Base-by-base conservation (phyloP, 2,329 filamentous ascomycete species). In the Pseudocercospora macadamiae region DNA sequence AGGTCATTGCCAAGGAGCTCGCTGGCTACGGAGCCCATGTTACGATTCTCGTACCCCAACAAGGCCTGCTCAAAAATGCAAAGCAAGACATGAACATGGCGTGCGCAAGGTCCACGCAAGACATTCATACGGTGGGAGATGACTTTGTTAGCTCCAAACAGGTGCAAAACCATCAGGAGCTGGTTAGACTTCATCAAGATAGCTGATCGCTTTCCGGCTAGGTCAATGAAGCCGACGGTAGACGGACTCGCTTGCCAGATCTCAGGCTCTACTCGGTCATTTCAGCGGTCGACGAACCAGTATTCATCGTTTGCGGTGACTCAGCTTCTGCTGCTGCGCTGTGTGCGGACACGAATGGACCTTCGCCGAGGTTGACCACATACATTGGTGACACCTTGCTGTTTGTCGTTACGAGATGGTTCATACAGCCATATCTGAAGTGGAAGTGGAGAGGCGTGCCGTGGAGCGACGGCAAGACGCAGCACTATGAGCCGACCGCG, bases 341-440 rank as follows among this genome's bases (percentile, higher is more conserved):
- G 44, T 47, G 18, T 47, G 14, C 44, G n/a, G 44, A n/a, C 44
- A 47, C 25, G 44, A 47, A n/a, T 4, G 44, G 44, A 21, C 44
- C 44, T n/a, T 47, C 44, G 25, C 44, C 44, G n/a, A 21, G 21
- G 25, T 19, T n/a, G 25, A 21, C 16, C 10, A 19, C 16, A 21
- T n/a, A 21, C 18, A 47, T 47, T 25, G 44, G n/a, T 19, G 44
- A 47, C 44, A 21, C 44, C n/a, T n/a, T 47, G 19, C 25, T 47
- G 16, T 19, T 21, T 19, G 19, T 25, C 19, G 14, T 47, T 21
- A 21, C 25, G 16, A 47, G 16, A 2, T 47, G 44, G 44, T 25
- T 47, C 44, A 21, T 25, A 14, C 25, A 21, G 44, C 44, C 44
- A 14, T 23, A 23, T 25, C 25, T 47, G 44, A 19, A 21, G 21